A percentile compares a stretch with the other conserved stretches of the same genome.
Evolutionary conservation across 192 early-diverging fungal genomes (phyloP).

Genomic region (Entophlyctis helioformis): DNA sequence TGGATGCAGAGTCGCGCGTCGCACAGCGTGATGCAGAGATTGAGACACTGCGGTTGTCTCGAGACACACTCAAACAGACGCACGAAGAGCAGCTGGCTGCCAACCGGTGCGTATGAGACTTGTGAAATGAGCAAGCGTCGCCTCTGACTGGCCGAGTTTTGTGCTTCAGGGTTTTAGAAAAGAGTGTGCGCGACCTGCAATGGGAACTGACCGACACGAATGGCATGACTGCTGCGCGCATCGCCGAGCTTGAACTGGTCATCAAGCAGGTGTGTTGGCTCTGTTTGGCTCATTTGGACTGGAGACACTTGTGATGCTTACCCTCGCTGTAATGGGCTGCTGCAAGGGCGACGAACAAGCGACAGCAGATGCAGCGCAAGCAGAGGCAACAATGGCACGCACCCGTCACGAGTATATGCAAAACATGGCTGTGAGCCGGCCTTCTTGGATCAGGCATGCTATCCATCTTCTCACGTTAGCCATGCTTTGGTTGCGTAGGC

Average conservation of each 20-base stretch:
- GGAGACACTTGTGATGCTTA: not conserved
- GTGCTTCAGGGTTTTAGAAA: not conserved
- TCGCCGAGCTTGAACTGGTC: conserved; percentile 8
- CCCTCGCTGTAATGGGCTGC: not conserved
- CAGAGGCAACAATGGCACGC: too few species aligned
- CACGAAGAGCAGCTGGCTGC: conserved; percentile 5
- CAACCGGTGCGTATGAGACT: not conserved
- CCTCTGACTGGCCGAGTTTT: not conserved
- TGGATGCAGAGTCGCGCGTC: conserved; percentile 7
- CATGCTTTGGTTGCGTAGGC: too few species aligned
- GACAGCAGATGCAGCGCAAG: conserved; percentile 5
- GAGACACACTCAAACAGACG: conserved; percentile 1
- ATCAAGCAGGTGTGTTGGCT: not conserved
- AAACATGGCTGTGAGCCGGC: too few species aligned
- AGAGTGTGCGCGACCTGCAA: conserved; percentile 3
- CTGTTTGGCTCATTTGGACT: not conserved
- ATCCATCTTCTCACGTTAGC: too few species aligned
- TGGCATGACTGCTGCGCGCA: not conserved
- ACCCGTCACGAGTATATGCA: too few species aligned
- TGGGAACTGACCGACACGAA: conserved; percentile 9
- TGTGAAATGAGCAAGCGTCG: not conserved
- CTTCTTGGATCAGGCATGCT: too few species aligned
- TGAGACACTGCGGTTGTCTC: conserved; percentile 1
- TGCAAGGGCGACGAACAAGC: not conserved
- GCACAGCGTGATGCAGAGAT: conserved; percentile 6